Percentiles rank a stretch among this genome's conserved stretches.
Evolutionary conservation across 257 asterid genomes (phyloP).

Genomic region (Nicotiana tomentosiformis): DNA sequence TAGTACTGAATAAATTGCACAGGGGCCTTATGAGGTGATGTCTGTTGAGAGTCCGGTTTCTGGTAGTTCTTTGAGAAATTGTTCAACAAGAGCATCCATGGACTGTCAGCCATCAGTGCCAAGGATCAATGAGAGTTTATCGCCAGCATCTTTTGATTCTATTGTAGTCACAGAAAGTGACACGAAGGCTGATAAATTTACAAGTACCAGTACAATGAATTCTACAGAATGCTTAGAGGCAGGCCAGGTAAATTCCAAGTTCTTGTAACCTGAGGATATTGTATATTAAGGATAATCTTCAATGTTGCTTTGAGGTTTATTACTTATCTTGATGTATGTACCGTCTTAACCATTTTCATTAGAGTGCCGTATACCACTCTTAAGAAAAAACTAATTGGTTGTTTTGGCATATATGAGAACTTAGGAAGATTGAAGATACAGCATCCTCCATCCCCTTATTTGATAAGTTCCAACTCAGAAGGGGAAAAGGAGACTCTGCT

Average conservation of each 20-base stretch:
- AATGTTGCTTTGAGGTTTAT: neutral
- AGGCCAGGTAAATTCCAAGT: slow-evolving; percentile 33
- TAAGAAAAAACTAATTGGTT: neutral
- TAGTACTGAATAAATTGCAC: slow-evolving; percentile 10
- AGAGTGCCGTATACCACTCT: neutral
- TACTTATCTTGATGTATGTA: neutral
- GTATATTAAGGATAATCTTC: neutral
- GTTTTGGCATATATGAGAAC: neutral
- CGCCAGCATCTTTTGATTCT: slow-evolving; percentile 65
- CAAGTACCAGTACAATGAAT: slow-evolving; percentile 38
- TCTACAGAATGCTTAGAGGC: slow-evolving; percentile 54
- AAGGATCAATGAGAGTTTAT: slow-evolving; percentile 51
- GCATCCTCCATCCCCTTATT: neutral
- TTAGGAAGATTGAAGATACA: neutral
- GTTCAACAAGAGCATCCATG: slow-evolving; percentile 43
- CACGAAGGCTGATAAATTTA: slow-evolving; percentile 43
- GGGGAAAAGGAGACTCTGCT: neutral
- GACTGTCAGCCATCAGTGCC: slow-evolving; percentile 59
- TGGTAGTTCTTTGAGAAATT: slow-evolving; percentile 40
- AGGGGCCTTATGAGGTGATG: slow-evolving; percentile 51
- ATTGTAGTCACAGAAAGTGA: slow-evolving; percentile 56
- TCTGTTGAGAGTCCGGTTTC: slow-evolving; percentile 57
- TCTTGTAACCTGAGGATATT: neutral
- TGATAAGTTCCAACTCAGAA: neutral
- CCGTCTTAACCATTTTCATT: neutral